A percentile compares a stretch with the other conserved stretches of the same genome.
Conservation (phyloP, 257 asterid genomes). For the Phtheirospermum japonicum region DNA sequence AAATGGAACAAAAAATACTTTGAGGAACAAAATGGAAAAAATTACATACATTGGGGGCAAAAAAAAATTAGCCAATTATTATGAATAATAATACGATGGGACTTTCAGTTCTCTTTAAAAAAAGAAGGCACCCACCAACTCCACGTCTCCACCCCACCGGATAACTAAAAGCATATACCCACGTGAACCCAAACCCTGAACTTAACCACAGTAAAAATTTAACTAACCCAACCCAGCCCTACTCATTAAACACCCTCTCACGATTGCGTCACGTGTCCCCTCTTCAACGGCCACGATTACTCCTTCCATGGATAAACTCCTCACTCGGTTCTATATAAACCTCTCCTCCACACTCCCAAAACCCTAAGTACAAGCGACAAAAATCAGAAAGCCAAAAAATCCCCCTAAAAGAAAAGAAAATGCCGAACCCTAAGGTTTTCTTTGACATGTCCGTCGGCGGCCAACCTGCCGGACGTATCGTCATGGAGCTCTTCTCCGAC, state of each 20-base stretch:
- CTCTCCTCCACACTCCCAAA: slow-evolving; percentile 6
- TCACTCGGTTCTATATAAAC: slow-evolving; percentile 40
- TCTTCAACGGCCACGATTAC: slow-evolving; percentile 31
- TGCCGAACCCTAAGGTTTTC: slow-evolving; percentile 69
- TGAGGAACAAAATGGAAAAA: no score
- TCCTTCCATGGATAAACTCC: slow-evolving; percentile 24
- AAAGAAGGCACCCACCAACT: background rate
- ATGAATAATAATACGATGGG: background rate
- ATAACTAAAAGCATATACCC: slow-evolving; percentile 33
- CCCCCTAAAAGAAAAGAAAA: background rate
- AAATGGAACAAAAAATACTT: no score
- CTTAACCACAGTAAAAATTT: slow-evolving; percentile 29
- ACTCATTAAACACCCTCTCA: background rate
- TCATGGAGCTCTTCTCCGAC: slow-evolving; percentile 62
- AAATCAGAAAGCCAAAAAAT: background rate
- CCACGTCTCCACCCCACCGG: slow-evolving; percentile 10
- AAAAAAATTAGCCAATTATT: no score
- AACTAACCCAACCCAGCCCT: slow-evolving; percentile 25
- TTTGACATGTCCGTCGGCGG: slow-evolving; percentile 71
- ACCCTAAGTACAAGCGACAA: slow-evolving; percentile 35
- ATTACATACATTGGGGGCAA: no score
- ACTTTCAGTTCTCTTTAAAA: background rate
- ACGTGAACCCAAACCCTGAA: slow-evolving; percentile 29
- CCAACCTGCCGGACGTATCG: slow-evolving; percentile 49
- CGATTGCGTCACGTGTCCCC: slow-evolving; percentile 35